Conservation (phyloP, 176 grass and related monocot genomes). For the Typha latifolia region DNA sequence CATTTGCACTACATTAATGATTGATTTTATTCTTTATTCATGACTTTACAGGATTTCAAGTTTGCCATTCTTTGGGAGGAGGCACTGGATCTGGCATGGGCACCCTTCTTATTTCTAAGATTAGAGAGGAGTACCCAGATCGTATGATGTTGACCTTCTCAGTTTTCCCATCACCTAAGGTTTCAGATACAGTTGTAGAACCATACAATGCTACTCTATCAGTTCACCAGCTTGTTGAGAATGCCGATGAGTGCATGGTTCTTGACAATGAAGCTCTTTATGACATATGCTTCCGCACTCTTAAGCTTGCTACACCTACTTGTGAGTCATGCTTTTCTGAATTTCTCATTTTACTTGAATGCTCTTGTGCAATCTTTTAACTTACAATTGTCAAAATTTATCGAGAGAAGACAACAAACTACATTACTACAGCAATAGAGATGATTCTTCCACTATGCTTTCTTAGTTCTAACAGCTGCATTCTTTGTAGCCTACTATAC, state of each 20-base stretch:
- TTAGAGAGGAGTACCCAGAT: constrained; percentile 89
- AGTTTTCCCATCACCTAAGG: constrained; percentile 93
- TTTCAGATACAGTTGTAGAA: constrained; percentile 89
- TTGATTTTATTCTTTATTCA: background rate
- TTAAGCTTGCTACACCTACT: constrained; percentile 77
- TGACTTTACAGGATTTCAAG: constrained; percentile 68
- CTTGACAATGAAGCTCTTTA: constrained; percentile 90
- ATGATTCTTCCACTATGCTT: too few relatives aligned
- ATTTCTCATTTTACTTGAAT: background rate
- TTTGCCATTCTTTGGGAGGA: constrained; percentile 94
- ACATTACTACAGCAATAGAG: too few relatives aligned
- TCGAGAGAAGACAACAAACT: too few relatives aligned
- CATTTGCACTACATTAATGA: constrained; percentile 16
- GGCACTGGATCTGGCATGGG: constrained; percentile 97
- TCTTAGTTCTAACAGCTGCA: too few relatives aligned
- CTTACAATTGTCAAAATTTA: too few relatives aligned
- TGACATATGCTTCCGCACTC: constrained; percentile 89
- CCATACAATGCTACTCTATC: constrained; percentile 92
- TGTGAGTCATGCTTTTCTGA: constrained; percentile 37
- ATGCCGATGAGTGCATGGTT: constrained; percentile 94
- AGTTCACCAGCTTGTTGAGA: constrained; percentile 90
- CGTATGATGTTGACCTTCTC: constrained; percentile 97
- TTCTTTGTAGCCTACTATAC: too few relatives aligned
- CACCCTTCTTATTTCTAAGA: constrained; percentile 89
- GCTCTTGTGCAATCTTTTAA: background rate